Evolutionary conservation across 805 yeast genomes (phyloP).

Genomic region (Teunomyces funiuensis): DNA sequence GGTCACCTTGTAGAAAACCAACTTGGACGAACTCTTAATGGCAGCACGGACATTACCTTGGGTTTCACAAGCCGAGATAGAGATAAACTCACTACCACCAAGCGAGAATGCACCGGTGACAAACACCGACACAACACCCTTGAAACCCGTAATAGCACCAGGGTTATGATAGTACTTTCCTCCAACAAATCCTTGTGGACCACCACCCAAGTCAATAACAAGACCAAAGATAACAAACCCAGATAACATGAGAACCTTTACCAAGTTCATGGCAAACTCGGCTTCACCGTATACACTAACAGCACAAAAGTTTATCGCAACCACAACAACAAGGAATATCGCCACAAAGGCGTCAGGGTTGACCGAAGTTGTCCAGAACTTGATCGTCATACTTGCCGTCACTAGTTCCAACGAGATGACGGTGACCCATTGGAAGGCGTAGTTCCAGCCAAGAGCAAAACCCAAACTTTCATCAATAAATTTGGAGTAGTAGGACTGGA

Average conservation of each 20-base stretch:
- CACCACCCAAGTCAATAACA: conserved; percentile 25
- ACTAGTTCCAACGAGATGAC: conserved; percentile 29
- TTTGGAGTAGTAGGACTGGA: conserved; percentile 27
- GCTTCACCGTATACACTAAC: conserved; percentile 31
- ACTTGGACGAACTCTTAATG: conserved; percentile 22
- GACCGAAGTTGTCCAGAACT: conserved; percentile 25
- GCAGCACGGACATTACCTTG: conserved; percentile 22
- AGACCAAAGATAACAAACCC: conserved; percentile 31
- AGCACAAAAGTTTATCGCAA: conserved; percentile 25
- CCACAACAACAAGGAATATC: conserved; percentile 23
- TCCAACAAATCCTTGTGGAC: conserved; percentile 30
- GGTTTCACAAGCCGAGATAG: conserved; percentile 30
- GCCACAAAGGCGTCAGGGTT: conserved; percentile 22
- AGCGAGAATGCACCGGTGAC: conserved; percentile 34
- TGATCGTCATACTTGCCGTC: conserved; percentile 26
- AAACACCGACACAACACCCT: conserved; percentile 30
- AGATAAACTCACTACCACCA: conserved; percentile 36
- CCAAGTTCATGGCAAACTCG: conserved; percentile 27
- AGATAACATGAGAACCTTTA: conserved; percentile 23
- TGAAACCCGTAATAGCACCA: conserved; percentile 28
- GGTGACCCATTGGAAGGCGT: conserved; percentile 31
- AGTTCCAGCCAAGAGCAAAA: conserved; percentile 41
- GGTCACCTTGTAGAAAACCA: conserved; percentile 26
- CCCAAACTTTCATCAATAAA: conserved; percentile 38
- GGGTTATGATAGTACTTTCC: conserved; percentile 35